These are phyloP conservation scores for Posidonia oceanica DNA, from an alignment of 116 monocot species.

Conservation along the genomic window DNA sequence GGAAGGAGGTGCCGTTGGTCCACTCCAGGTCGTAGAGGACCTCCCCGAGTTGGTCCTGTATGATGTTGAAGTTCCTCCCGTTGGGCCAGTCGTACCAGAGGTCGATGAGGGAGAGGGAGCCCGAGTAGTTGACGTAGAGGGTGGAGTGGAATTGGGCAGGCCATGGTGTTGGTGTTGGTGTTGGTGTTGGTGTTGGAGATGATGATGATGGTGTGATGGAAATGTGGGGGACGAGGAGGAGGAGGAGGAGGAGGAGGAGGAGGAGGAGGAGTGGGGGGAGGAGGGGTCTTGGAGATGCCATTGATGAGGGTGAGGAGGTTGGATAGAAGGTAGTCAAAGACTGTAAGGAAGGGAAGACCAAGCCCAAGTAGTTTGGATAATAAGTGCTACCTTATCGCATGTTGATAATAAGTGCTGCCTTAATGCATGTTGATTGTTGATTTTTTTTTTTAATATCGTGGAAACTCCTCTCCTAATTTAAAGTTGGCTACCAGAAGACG, in stretches of 20 bases:
- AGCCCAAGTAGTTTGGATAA: too few relatives aligned
- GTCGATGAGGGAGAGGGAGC: slow-evolving; percentile 42
- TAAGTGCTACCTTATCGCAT: too few relatives aligned
- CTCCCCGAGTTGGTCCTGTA: slow-evolving; percentile 40
- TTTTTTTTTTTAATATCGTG: too few relatives aligned
- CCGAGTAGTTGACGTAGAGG: slow-evolving; percentile 46
- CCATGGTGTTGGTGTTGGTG: slow-evolving; percentile 40
- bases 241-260: slow-evolving; percentile 14
- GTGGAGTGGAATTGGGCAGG: slow-evolving; percentile 60
- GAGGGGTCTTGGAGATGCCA: not conserved
- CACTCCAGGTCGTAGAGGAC: slow-evolving; percentile 62
- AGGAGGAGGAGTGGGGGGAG: slow-evolving; percentile 1
- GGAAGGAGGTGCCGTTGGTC: slow-evolving; percentile 81
- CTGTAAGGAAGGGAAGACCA: too few relatives aligned
- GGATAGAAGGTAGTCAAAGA: too few relatives aligned
- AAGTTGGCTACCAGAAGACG: too few relatives aligned
- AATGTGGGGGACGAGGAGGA: slow-evolving; percentile 21
- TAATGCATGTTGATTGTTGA: too few relatives aligned
- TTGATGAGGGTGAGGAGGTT: too few relatives aligned
- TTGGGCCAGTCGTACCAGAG: slow-evolving; percentile 87
- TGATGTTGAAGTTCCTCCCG: slow-evolving; percentile 65
- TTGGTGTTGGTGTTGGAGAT: too few relatives aligned
- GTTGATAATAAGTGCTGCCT: too few relatives aligned
- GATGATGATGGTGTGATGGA: too few relatives aligned
- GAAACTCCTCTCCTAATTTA: too few relatives aligned